These are phyloP conservation scores for Melaleuca alternifolia DNA, from an alignment of 345 rosid species.

Conservation along the genomic window DNA sequence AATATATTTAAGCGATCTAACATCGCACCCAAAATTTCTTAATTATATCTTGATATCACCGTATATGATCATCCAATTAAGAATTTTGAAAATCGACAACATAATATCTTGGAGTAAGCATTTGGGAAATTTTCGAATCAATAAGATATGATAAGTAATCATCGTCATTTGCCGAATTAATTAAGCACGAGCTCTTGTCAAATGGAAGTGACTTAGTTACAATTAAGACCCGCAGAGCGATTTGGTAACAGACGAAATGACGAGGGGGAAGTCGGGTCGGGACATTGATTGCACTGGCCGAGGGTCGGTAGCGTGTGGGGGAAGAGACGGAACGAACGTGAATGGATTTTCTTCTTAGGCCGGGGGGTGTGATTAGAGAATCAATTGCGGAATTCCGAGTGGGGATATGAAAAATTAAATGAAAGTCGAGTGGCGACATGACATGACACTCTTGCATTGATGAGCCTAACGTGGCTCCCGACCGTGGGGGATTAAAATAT, in stretches of 20 bases:
- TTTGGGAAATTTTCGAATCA: background rate
- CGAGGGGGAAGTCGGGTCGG: background rate
- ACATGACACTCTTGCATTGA: background rate
- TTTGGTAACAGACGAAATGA: background rate
- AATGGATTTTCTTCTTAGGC: too few relatives aligned
- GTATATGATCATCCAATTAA: background rate
- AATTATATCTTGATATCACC: background rate
- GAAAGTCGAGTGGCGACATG: background rate
- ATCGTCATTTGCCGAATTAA: background rate
- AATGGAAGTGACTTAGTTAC: background rate
- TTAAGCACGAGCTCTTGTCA: background rate
- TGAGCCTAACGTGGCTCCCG: background rate
- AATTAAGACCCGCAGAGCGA: background rate
- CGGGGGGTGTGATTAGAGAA: background rate
- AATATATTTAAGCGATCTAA: background rate
- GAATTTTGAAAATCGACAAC: background rate
- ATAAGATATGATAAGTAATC: background rate
- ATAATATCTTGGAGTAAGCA: background rate
- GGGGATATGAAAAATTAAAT: background rate
- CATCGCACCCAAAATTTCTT: background rate
- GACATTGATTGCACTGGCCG: background rate
- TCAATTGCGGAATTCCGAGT: background rate
- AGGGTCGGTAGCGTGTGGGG: too few relatives aligned
- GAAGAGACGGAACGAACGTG: too few relatives aligned
- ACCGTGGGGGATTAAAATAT: background rate